These are phyloP conservation scores for Mycena sp. DNA, from an alignment of 1,284 basidiomycete species.

Conservation along the genomic window DNA sequence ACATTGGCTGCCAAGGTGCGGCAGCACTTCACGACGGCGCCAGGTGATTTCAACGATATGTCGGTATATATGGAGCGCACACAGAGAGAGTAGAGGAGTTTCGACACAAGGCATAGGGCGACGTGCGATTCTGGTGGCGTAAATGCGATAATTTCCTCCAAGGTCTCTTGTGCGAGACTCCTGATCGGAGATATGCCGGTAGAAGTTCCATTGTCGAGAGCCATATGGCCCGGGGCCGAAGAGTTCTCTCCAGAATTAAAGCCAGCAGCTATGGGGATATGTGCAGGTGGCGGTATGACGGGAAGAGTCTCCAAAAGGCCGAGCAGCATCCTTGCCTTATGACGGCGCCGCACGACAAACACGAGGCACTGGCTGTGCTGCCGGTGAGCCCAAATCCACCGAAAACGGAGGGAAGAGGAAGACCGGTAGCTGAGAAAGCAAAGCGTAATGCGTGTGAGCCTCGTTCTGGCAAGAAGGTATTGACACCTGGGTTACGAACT, in stretches of 20 bases:
- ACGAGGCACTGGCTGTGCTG: constrained; percentile 30
- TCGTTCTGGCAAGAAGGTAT: constrained; percentile 3
- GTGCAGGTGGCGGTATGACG: constrained; percentile 4
- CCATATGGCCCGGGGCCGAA: constrained; percentile 21
- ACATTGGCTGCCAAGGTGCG: constrained; percentile 38
- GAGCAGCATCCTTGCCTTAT: constrained; percentile 22
- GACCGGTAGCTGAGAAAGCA: constrained; percentile 1
- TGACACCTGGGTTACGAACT: not conserved
- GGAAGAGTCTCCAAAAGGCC: constrained; percentile 24
- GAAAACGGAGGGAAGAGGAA: constrained; percentile 16
- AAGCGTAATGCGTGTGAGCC: not conserved
- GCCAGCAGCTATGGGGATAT: not conserved
- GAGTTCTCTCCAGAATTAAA: constrained; percentile 13
- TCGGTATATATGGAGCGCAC: constrained; percentile 43
- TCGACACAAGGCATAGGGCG: constrained; percentile 43
- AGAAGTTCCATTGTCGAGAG: not conserved
- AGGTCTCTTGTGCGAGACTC: constrained; percentile 44
- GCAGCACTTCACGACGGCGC: constrained; percentile 41
- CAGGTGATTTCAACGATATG: constrained; percentile 39
- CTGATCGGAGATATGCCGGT: constrained; percentile 21
- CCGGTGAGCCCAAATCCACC: constrained; percentile 16
- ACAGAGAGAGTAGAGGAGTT: constrained; percentile 41
- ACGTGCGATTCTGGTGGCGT: constrained; percentile 38
- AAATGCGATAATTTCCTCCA: constrained; percentile 43
- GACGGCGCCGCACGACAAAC: constrained; percentile 29